Evolutionary conservation across 1,284 basidiomycete genomes (phyloP), one percentile per base, ranked within the genome.

Genomic region (Chiua sp.): DNA sequence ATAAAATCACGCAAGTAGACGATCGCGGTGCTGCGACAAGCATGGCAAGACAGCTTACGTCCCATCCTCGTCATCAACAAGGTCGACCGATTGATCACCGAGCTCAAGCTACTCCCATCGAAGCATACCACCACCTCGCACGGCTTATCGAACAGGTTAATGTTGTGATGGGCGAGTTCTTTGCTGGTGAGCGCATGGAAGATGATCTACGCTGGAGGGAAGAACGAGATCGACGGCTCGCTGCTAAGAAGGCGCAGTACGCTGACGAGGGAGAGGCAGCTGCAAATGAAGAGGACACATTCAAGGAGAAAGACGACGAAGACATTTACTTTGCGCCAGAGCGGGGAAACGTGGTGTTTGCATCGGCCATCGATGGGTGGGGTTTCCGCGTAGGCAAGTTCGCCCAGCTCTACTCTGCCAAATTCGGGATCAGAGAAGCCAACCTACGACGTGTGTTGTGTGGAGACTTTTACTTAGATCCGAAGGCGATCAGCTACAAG

Each of bases 51-150:
- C 72, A 84, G 89, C 55, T 81, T 99, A 42, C 87, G 87, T 15
- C 98, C 97, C 3, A 88, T 99, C 56, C 87, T 99, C 37, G 93
- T 99, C 51, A 92, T 99, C 78, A 99, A 99, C 81, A 99, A 99
- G 77, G 83, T 98, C 70, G 98, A 99, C 77, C 90, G 98, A 48
- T 83, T 99, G 46, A 92, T 99, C 59, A 95, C 93, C 18, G 98
- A 99, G 73, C 87, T 99, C 59, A 93, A 93, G 71, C 85, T 99
- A 85, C 94, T 0, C 96, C 98, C 0, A 81, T 87, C 3, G 98
- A 99, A 74, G 97, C 96, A 7, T 95, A 99, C 72, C 93, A 98
- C 68, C 97, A 98, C 69, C 87, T 99, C 26, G 82, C 89, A 3
- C 92, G 95, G 55, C 82, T 99, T 23, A 94, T 99, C 63, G 98